Evolutionary conservation across 345 rosid species (phyloP).

Genomic region (Brassica cretica): DNA sequence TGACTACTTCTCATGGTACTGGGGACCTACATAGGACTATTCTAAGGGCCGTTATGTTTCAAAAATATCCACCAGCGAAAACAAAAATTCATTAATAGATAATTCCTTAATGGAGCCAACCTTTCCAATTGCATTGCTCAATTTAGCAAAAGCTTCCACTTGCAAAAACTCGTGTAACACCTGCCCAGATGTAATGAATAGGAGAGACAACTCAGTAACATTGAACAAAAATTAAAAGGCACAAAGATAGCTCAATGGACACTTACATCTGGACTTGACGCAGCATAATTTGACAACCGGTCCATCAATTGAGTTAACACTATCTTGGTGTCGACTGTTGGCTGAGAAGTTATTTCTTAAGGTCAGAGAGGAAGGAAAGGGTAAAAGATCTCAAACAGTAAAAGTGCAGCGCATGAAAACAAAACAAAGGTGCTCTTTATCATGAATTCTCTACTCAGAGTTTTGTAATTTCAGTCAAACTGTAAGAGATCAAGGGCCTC

Average conservation of each 20-base stretch:
- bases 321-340: slow-evolving; percentile 81
- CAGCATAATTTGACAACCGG: slow-evolving; percentile 87
- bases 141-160: slow-evolving; percentile 87
- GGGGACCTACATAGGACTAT: slow-evolving; percentile 15
- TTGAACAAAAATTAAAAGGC: not conserved
- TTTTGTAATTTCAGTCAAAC: not conserved
- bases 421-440: slow-evolving; percentile 1
- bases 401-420: slow-evolving; percentile 4
- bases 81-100: slow-evolving; percentile 10
- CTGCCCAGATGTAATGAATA: slow-evolving; percentile 36
- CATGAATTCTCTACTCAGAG: not conserved
- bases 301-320: slow-evolving; percentile 88
- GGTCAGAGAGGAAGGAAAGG: slow-evolving; percentile 23
- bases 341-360: slow-evolving; percentile 49
- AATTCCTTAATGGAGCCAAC: slow-evolving; percentile 38
- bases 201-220: slow-evolving; percentile 17
- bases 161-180: slow-evolving; percentile 81
- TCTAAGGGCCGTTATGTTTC: slow-evolving; percentile 9
- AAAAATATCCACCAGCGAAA: slow-evolving; percentile 15
- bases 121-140: slow-evolving; percentile 87
- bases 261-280: slow-evolving; percentile 76
- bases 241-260: not conserved
- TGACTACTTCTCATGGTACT: slow-evolving; percentile 23
- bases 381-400: slow-evolving; percentile 7
- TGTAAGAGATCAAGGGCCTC: slow-evolving; percentile 11